phyloP scores from a whole-genome alignment of 768 basidiomycete species.

The Tulasnella sp. region DNA sequence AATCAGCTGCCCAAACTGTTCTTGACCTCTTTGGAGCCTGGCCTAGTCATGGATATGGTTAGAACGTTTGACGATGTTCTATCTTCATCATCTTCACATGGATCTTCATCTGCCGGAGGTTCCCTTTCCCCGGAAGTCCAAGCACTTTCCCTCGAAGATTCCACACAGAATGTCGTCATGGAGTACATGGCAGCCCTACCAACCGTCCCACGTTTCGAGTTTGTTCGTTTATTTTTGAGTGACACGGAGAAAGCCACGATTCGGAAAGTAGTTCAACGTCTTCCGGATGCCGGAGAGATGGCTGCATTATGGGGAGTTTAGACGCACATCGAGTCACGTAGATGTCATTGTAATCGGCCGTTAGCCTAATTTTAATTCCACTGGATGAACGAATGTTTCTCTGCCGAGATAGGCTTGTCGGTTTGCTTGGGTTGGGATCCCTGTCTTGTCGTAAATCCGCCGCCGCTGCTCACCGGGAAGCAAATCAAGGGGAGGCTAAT shows the following conservation, averaged over 20 bases:
- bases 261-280: not conserved
- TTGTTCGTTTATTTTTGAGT: constrained; percentile 57
- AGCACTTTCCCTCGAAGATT: not conserved
- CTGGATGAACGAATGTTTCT: not conserved
- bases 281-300: not conserved
- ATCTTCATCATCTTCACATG: not conserved
- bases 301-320: not conserved
- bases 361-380: not conserved
- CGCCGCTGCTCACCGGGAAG: too few relatives aligned
- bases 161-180: not conserved
- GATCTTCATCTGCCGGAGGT: not conserved
- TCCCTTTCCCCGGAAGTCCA: not conserved
- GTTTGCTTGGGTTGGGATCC: not conserved
- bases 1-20: constrained; percentile 52
- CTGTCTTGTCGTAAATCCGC: not conserved
- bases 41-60: constrained; percentile 51
- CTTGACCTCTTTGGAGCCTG: constrained; percentile 61
- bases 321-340: not conserved
- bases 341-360: not conserved
- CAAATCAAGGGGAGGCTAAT: too few relatives aligned
- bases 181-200: not conserved
- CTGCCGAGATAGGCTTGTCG: not conserved
- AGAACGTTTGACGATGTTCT: constrained; percentile 35
- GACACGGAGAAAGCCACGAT: constrained; percentile 39
- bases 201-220: constrained; percentile 52